Evolutionary conservation across 306 rosid species (phyloP).

Genomic region (Elaeagnus macrophylla): DNA sequence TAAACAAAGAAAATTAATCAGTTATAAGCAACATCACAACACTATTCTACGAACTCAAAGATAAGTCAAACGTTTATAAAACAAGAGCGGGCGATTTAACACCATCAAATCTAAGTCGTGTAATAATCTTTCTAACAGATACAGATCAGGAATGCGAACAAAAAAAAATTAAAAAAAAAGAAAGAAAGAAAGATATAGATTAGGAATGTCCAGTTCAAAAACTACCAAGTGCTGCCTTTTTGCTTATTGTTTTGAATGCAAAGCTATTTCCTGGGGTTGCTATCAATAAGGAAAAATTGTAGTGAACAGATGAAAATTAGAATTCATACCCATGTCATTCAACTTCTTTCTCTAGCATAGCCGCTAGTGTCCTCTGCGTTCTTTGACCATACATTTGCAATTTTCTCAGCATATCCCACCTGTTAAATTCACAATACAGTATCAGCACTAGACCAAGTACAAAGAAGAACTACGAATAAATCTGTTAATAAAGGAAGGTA

Average conservation of each 20-base stretch:
- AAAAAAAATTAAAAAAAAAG: too few species aligned
- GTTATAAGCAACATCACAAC: too few species aligned
- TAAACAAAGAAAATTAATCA: too few species aligned
- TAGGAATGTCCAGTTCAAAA: too few species aligned
- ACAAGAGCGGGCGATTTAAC: conserved; percentile 14
- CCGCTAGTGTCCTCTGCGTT: conserved; percentile 71
- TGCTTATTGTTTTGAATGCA: conserved; percentile 18
- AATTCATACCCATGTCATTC: conserved; percentile 39
- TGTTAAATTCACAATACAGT: conserved; percentile 10
- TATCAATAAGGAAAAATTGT: conserved; percentile 13
- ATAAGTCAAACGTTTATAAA: too few species aligned
- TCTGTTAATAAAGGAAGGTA: too few species aligned
- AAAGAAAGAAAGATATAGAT: too few species aligned
- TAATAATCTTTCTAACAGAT: conserved; percentile 11
- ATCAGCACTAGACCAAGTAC: too few species aligned
- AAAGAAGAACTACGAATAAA: too few species aligned
- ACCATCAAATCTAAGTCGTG: conserved; percentile 6
- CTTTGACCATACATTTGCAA: conserved; percentile 80
- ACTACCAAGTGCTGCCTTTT: conserved; percentile 5
- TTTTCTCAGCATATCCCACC: conserved; percentile 96
- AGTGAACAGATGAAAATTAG: background rate
- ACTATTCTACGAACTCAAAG: too few species aligned
- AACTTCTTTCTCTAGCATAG: conserved; percentile 47
- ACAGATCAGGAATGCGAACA: conserved; percentile 16
- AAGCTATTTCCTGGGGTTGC: conserved; percentile 17